Base-by-base conservation (phyloP, 2,329 filamentous ascomycete species). In the Sarocladium strictum region DNA sequence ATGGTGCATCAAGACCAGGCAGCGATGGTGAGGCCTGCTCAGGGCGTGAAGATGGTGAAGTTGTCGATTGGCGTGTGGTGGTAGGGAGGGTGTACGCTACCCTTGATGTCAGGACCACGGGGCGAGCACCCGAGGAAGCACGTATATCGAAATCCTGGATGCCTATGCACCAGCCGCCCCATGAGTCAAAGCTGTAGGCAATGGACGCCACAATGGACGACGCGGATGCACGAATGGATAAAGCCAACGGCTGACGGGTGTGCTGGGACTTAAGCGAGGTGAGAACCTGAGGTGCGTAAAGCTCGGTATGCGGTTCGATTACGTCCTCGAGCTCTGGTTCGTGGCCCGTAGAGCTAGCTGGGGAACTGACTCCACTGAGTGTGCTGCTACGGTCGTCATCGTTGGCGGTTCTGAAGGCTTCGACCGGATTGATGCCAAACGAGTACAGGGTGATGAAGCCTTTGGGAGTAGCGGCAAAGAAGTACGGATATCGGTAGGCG, bases 151-250 rank as follows among this genome's bases (percentile, higher is more conserved):
- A 74, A 67, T 97, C 93, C 67, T 97, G 93, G n/a, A 97, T 82
- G 2, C 91, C 92, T 15, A 96, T 80, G 7, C 88, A 91, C 89
- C 92, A 97, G 26, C 91, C 91, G 41, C 84, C 84, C 2, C 86
- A 76, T 2, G 88, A 87, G 15, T 87, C 85, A 59, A 95, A 84
- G 0, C 89, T 89, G 67, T 96, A 97, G 1, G 90, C 92, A 56
- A 97, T 88, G 0, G 89, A 91, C 2, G 90, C 87, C n/a, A 90
- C 80, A 17, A 90, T 81, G 11, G 80, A 81, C 3, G 35, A 53
- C 10, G 75, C 72, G 0, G 80, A 67, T 14, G 83, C 83, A n/a
- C 91, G 83, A 35, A 97, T 81, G 0, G 90, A 93, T n/a, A 96
- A 72, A 0, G 90, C 89, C 10, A 95, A 74, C 1, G 92, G 92